Conservation (phyloP, 192 early-diverging fungal genomes). For the Backusella parvicylindrica region DNA sequence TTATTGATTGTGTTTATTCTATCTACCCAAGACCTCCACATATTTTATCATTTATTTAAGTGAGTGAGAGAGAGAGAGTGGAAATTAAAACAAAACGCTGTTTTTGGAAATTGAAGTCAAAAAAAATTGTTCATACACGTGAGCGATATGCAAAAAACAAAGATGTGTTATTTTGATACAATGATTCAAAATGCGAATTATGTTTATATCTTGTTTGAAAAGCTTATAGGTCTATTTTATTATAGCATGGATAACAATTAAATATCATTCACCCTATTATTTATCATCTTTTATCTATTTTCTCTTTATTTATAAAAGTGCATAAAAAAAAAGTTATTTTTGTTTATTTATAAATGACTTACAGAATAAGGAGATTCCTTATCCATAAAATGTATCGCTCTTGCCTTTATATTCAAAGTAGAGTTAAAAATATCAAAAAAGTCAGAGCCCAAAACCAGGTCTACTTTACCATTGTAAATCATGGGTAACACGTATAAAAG, state of each 20-base stretch:
- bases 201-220: too few relatives aligned
- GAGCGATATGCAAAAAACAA: neutral
- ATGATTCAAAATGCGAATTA: too few relatives aligned
- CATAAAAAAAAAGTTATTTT: neutral
- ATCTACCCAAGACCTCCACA: constrained; percentile 39
- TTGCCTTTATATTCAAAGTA: constrained; percentile 8
- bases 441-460: constrained; percentile 7
- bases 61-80: neutral
- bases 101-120: neutral
- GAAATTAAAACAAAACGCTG: neutral
- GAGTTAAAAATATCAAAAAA: constrained; percentile 9
- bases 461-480: constrained; percentile 14
- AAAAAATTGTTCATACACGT: neutral
- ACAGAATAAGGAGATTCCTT: constrained; percentile 8
- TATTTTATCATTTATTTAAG: neutral
- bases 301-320: too few relatives aligned
- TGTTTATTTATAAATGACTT: neutral
- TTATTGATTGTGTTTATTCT: constrained; percentile 24
- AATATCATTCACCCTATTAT: too few relatives aligned
- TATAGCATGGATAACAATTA: too few relatives aligned
- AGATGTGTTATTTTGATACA: too few relatives aligned
- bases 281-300: too few relatives aligned
- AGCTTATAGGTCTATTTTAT: too few relatives aligned
- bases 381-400: neutral
- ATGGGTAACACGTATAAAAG: constrained; percentile 11